These are phyloP conservation scores for Lachancea quebecensis DNA, from an alignment of 805 yeast genomes.

Conservation along the genomic window DNA sequence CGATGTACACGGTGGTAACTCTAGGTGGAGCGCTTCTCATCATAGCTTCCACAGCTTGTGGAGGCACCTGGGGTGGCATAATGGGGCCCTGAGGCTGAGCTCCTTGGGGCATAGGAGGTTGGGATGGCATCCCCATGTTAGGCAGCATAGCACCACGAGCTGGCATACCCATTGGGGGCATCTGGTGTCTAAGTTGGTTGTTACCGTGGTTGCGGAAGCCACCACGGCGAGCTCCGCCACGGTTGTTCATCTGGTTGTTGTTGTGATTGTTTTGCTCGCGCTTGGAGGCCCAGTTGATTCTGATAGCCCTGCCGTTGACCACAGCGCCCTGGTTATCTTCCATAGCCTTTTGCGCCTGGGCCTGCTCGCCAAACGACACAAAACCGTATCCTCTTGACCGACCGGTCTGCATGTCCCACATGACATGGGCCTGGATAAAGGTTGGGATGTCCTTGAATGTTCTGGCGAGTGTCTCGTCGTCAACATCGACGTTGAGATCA, in stretches of 20 bases:
- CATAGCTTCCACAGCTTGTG: conserved; percentile 62
- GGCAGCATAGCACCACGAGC: conserved; percentile 19
- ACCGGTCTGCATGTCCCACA: conserved; percentile 97
- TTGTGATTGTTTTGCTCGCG: conserved; percentile 34
- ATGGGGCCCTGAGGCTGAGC: conserved; percentile 18
- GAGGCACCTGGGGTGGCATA: conserved; percentile 33
- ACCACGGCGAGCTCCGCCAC: conserved; percentile 17
- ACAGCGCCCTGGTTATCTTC: conserved; percentile 66
- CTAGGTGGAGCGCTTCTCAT: conserved; percentile 66
- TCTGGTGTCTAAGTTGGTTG: conserved; percentile 16
- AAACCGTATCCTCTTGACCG: conserved; percentile 90
- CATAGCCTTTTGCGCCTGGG: conserved; percentile 70
- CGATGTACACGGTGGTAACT: conserved; percentile 73
- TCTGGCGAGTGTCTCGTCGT: conserved; percentile 60
- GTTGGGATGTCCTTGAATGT: conserved; percentile 54
- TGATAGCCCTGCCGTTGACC: conserved; percentile 66
- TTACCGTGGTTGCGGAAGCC: conserved; percentile 20
- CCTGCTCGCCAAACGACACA: conserved; percentile 60
- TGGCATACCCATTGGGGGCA: conserved; percentile 17
- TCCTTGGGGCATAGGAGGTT: conserved; percentile 12
- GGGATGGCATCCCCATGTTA: conserved; percentile 14
- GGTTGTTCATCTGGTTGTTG: conserved; percentile 16
- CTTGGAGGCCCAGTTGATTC: conserved; percentile 87
- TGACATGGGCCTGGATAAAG: conserved; percentile 77
- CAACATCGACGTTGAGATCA: conserved; percentile 73